These are phyloP conservation scores for Suillus weaverae DNA, from an alignment of 768 basidiomycete genomes.

Conservation along the genomic window DNA sequence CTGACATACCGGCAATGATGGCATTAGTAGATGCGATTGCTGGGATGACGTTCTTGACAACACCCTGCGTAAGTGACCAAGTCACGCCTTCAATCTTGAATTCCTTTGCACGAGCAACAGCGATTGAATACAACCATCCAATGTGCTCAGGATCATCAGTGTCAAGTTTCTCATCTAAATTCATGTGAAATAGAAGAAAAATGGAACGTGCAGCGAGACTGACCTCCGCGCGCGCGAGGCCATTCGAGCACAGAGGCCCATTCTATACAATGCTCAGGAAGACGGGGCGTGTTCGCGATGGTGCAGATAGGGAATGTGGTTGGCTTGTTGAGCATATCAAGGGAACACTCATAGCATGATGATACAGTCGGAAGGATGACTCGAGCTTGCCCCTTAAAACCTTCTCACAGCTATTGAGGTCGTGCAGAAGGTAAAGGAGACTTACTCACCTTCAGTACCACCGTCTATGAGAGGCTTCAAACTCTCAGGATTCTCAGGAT, in stretches of 20 bases:
- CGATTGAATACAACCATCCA: constrained; percentile 84
- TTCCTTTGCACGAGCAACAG: constrained; percentile 80
- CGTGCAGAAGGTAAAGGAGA: neutral
- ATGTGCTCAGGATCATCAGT: constrained; percentile 98
- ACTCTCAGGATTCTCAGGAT: constrained; percentile 89
- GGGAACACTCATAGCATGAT: constrained; percentile 96
- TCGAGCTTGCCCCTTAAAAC: constrained; percentile 97
- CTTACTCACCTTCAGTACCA: constrained; percentile 84
- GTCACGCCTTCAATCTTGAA: constrained; percentile 99
- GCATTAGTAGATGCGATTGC: constrained; percentile 99
- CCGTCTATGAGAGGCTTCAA: constrained; percentile 97
- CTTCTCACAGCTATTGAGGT: constrained; percentile 39
- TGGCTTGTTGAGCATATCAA: constrained; percentile 97
- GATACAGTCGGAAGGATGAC: constrained; percentile 94
- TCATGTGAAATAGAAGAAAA: constrained; percentile 11
- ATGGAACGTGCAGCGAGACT: constrained; percentile 13
- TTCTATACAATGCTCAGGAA: constrained; percentile 99
- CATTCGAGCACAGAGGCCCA: constrained; percentile 99
- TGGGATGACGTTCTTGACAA: constrained; percentile 99
- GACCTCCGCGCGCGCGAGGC: constrained; percentile 91
- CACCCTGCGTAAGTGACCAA: constrained; percentile 96
- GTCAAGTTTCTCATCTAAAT: constrained; percentile 89
- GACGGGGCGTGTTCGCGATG: constrained; percentile 96
- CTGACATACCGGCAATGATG: constrained; percentile 81
- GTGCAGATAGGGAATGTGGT: constrained; percentile 98